A percentile compares a stretch with the other conserved stretches of the same genome.
Evolutionary conservation across 1,284 basidiomycete species (phyloP).

Genomic region (Flammula alnicola): DNA sequence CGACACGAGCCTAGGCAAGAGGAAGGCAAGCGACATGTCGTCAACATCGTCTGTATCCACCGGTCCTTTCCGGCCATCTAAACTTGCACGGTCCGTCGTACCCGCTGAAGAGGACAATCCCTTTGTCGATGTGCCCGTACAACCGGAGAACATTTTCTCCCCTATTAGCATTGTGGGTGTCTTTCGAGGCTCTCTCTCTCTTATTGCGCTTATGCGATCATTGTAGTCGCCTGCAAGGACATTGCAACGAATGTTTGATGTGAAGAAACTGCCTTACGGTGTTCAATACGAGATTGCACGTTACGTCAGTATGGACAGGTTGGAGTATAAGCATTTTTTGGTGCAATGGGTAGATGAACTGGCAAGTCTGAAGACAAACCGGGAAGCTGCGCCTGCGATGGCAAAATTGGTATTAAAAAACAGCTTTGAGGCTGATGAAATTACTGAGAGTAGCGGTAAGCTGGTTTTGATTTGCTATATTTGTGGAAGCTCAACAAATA

Average conservation of each 20-base stretch:
- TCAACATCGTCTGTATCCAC: constrained; percentile 11
- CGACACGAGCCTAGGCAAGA: constrained; percentile 28
- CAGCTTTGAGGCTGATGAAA: constrained; percentile 6
- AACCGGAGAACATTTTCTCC: constrained; percentile 14
- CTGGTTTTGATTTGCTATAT: neutral
- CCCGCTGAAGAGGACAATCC: constrained; percentile 21
- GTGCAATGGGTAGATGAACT: constrained; percentile 32
- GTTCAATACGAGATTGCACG: constrained; percentile 47
- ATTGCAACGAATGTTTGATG: constrained; percentile 32
- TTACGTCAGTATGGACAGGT: constrained; percentile 30
- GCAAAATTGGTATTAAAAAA: constrained; percentile 24
- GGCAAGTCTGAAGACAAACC: constrained; percentile 28
- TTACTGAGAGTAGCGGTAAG: neutral
- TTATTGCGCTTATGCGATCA: neutral
- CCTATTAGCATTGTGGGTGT: constrained; percentile 21
- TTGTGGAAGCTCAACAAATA: neutral
- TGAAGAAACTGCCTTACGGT: constrained; percentile 38
- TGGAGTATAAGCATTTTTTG: constrained; percentile 30
- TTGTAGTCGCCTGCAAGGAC: constrained; percentile 20
- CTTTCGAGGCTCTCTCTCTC: neutral
- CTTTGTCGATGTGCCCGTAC: constrained; percentile 7
- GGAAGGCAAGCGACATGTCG: constrained; percentile 26
- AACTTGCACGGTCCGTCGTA: constrained; percentile 15
- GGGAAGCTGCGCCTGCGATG: constrained; percentile 31
- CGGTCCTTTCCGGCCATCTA: constrained; percentile 20